phyloP scores from a whole-genome alignment of 768 basidiomycete genomes.

The Leccinum ochraceum region DNA sequence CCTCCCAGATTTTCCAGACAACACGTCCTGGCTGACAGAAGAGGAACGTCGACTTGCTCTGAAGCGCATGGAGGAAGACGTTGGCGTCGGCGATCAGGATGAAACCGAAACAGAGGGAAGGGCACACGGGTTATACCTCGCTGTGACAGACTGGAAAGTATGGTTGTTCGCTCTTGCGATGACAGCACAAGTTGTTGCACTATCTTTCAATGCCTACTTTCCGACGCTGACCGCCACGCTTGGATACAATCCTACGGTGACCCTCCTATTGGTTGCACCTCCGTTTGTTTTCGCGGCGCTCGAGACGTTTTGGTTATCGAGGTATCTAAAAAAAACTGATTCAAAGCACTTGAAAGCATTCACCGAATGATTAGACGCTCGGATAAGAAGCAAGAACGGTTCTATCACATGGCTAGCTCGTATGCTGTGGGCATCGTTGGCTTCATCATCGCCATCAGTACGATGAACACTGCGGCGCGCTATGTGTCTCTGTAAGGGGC shows the following conservation, averaged over 20 bases:
- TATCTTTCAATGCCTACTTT: conserved; percentile 83
- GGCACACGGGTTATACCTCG: conserved; percentile 52
- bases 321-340: conserved; percentile 33
- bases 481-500: conserved; percentile 61
- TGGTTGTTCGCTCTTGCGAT: conserved; percentile 71
- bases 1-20: conserved; percentile 50
- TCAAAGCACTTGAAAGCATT: conserved; percentile 1
- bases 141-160: conserved; percentile 77
- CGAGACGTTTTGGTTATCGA: conserved; percentile 51
- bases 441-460: conserved; percentile 64
- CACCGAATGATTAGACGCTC: conserved; percentile 51
- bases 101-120: conserved; percentile 43
- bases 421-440: conserved; percentile 62
- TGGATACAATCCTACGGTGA: conserved; percentile 61
- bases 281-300: conserved; percentile 66
- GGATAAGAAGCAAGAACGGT: conserved; percentile 69
- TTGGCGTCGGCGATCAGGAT: conserved; percentile 54
- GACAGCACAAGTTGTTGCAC: conserved; percentile 40
- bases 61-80: conserved; percentile 64
- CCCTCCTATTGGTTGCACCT: conserved; percentile 74
- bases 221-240: conserved; percentile 75
- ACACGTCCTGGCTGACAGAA: conserved; percentile 37
- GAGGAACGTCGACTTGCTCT: conserved; percentile 49
- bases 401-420: conserved; percentile 62
- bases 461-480: conserved; percentile 61